Base-by-base conservation (phyloP, 1,284 basidiomycete species). In the Ganoderma meredithae region DNA sequence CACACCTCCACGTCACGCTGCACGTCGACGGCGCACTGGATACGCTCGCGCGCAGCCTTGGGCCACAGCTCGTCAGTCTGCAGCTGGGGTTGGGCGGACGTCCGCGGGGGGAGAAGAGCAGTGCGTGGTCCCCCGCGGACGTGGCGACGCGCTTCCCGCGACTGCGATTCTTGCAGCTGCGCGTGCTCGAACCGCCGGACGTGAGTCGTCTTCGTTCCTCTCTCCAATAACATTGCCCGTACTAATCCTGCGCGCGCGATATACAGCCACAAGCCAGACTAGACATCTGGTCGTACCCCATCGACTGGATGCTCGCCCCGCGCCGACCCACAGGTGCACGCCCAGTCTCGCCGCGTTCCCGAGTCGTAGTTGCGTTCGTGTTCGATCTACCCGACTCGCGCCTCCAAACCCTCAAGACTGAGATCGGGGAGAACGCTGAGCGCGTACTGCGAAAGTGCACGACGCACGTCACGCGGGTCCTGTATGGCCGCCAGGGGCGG, bases 41-140 rank as follows among this genome's bases (percentile, higher is more conserved):
- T 1, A 41, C n/a, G 0, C 36, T 63, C 25, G 44, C 52, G 19
- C 33, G 36, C 17, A 15, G 12, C 4, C 49, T 63, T n/a, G 62
- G 62, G 8, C 17, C 36, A 22, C 62, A 55, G 62, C 62, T 63
- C 25, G 36, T 63, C 49, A 63, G 62, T 22, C 22, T 63, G 49
- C 62, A 55, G n/a, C 33, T 63, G 1, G 62, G 49, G 8, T 17
- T 58, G 55, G 9, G 55, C 33, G 6, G 15, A 2, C 52, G 52
- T 27, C 27, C 27, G 27, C 25, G 2, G 9, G 36, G 7, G 36
- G 36, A 36, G 36, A 36, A 36, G 15, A 10, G 15, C 27, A 13
- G 52, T 17, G 33, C 55, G 36, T 58, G 55, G 55, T 39, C 55
- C 8, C 55, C 55, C 1, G 55, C 55, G n/a, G 55, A 58, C 27